Evolutionary conservation across 306 rosid species (phyloP), one percentile per base, ranked within the genome.

Genomic region (Fagus sylvatica): DNA sequence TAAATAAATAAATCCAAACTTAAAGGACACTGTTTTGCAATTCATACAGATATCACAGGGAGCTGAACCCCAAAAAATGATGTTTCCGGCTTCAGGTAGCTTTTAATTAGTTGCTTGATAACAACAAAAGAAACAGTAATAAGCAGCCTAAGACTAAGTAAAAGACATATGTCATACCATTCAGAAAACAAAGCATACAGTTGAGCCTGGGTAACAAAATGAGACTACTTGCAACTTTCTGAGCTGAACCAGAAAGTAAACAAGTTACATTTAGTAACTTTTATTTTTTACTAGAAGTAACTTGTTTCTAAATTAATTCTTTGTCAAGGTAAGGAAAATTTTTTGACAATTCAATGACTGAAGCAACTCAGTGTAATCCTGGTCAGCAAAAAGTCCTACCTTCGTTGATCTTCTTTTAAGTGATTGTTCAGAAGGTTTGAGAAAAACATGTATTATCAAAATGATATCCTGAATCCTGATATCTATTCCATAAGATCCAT

Each of bases 41-140:
- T 51, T 46, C 65, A 49, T 41, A 59, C 66, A 48, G 5, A 53
- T 55, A 40, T 60, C 66, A 71, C 72, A n/a, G 11, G 17, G 67
- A 80, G 54, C 15, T 36, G 81, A n/a, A n/a, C n/a, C n/a, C n/a
- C n/a, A 69, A 73, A 80, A 6, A 60, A 80, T 64, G 33, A 32
- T 76, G 28, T 65, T 56, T 19, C 36, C 74, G 40, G 59, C 73
- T 54, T 48, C 2, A 13, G 71, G 62, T 74, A 46, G 19, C 62
- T 42, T 67, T 53, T 72, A 73, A 60, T 32, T 55, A 69, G 69
- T 41, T 73, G 56, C 73, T 39, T 28, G 33, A 16, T 43, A 43
- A 43, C 51, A 43, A 43, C 15, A 42, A 43, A n/a, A 53, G 76
- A 72, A 51, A 12, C 41, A 73, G 75, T 74, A 5, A 13, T 62